Evolutionary conservation across 176 grass and related monocot species (phyloP).

Genomic region (Eragrostis nindensis): DNA sequence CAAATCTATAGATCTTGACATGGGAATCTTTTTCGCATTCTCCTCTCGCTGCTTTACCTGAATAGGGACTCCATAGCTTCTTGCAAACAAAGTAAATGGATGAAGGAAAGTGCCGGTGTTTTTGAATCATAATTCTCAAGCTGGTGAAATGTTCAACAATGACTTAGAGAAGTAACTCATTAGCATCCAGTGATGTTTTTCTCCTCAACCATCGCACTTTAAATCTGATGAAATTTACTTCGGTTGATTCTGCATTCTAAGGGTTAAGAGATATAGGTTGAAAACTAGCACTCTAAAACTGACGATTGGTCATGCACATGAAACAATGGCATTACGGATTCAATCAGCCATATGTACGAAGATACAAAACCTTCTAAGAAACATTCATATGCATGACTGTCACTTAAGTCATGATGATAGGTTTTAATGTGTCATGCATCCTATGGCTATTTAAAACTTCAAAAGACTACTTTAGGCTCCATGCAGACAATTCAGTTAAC

Average conservation of each 20-base stretch:
- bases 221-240: neutral
- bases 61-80: neutral
- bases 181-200: neutral
- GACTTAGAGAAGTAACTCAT: neutral
- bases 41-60: neutral
- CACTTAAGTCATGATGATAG: neutral
- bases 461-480: neutral
- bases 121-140: conserved; percentile 7
- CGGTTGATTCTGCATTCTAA: neutral
- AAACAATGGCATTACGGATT: neutral
- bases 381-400: neutral
- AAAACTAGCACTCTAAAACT: neutral
- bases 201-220: neutral
- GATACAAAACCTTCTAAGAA: neutral
- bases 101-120: neutral
- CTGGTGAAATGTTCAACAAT: too few relatives aligned
- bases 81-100: conserved; percentile 1
- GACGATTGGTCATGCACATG: neutral
- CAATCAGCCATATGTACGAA: neutral
- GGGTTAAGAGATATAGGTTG: neutral
- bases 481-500: neutral
- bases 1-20: conserved; percentile 31
- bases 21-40: neutral
- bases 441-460: neutral
- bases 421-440: neutral